phyloP scores from a whole-genome alignment of 2,329 filamentous ascomycete species.

The Penicillium nordicum region DNA sequence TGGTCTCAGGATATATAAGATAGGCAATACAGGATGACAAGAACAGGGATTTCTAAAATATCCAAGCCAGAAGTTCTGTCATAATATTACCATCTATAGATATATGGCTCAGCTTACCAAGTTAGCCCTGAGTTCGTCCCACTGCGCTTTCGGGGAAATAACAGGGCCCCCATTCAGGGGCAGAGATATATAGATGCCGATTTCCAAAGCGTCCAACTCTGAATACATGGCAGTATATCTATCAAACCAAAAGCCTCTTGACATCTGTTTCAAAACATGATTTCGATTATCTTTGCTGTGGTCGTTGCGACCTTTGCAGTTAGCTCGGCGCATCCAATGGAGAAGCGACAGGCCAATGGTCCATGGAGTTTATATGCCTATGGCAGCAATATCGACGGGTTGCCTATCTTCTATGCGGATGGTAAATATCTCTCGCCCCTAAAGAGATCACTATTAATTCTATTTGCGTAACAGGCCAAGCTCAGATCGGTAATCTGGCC shows the following conservation, averaged over 20 bases:
- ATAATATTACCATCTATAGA: no score
- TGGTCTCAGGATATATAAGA: neutral
- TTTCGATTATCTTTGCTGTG: neutral
- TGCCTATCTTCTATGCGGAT: slow-evolving; percentile 1
- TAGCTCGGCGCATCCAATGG: neutral
- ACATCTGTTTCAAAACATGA: neutral
- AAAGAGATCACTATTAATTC: neutral
- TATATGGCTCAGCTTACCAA: neutral
- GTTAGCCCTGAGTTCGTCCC: neutral
- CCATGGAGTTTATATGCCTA: neutral
- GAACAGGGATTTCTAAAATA: neutral
- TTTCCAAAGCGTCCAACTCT: neutral
- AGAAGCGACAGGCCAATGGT: neutral
- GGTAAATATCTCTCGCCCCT: neutral
- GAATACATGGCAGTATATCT: neutral
- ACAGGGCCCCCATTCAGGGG: neutral
- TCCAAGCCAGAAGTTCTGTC: neutral
- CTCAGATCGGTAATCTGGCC: slow-evolving; percentile 5
- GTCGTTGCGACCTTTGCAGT: neutral
- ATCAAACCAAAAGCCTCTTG: neutral
- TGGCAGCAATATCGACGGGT: neutral
- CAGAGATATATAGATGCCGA: neutral
- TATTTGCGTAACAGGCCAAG: neutral
- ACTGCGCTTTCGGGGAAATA: neutral
- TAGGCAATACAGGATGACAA: neutral